Evolutionary conservation across 306 rosid genomes (phyloP).

Genomic region (Fagus crenata): DNA sequence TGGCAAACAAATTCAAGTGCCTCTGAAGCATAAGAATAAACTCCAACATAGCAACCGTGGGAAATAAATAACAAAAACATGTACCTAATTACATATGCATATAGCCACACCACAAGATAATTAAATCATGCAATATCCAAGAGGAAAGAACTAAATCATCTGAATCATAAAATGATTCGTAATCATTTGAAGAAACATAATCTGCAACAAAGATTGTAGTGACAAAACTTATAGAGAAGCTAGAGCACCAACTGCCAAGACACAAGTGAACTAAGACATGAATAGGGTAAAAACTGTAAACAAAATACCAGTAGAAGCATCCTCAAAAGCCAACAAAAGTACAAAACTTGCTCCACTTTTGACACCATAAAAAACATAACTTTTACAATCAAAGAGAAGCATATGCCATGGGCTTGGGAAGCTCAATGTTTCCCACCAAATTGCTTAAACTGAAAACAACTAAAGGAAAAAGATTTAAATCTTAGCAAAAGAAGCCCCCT

Average conservation of each 20-base stretch:
- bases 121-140: constrained; percentile 64
- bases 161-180: constrained; percentile 24
- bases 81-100: too few species aligned
- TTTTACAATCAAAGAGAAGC: neutral
- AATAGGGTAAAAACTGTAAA: neutral
- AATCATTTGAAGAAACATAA: constrained; percentile 7
- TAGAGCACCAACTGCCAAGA: neutral
- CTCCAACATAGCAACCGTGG: too few species aligned
- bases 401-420: neutral
- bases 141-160: constrained; percentile 84
- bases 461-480: neutral
- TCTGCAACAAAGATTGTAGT: neutral
- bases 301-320: neutral
- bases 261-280: neutral
- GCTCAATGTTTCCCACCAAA: neutral
- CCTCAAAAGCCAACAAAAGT: neutral
- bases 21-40: too few species aligned
- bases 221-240: neutral
- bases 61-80: too few species aligned
- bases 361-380: neutral
- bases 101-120: too few species aligned
- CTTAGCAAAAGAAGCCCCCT: neutral
- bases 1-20: too few species aligned
- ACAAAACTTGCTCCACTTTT: neutral
- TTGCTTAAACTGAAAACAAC: neutral